Base-by-base conservation (phyloP, 1,284 basidiomycete species). In the Cryptococcus sp. region DNA sequence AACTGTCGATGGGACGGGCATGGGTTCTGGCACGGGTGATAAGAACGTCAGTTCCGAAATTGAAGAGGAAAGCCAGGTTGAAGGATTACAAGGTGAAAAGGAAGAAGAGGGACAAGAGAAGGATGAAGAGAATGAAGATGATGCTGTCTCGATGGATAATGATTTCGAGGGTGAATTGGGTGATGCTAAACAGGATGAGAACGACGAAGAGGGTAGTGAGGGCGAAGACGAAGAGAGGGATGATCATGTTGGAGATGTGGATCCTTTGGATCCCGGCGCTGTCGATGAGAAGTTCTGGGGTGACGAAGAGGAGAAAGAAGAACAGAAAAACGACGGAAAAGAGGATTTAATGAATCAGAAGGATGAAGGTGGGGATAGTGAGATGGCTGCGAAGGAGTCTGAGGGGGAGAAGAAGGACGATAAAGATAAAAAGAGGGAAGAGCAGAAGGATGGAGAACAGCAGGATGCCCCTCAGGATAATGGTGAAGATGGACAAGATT, bases 251-350 rank as follows among this genome's bases (percentile, higher is more conserved):
- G 91, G 85, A 24, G 82, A 93, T 55, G 79, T 97, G 40, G 91
- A 96, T 73, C 83, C 85, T 1, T 78, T 83, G n/a, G 92, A 97
- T 73, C 88, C 90, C 7, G 81, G 84, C 23, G 85, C 86, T 0
- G 83, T 97, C 10, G 94, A 98, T 67, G 94, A 98, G 76, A 98
- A 98, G 77, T 80, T 98, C 61, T 98, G 96, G 94, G 91, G 87
- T 32, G 88, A 92, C 58, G 86, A 93, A 58, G 69, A 77, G 24
- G 62, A 75, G 4, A 74, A 79, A 46, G 76, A 82, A 48, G 70
- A 78, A 36, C 72, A 78, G 28, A 77, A 66, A 55, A 67, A 74
- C 56, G 52, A 66, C 14, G 64, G 59, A 22, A 61, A 60, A 4
- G 76, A 78, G 52, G 76, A 76, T 51, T 67, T 73, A 50, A 75